phyloP scores from a whole-genome alignment of 192 early-diverging fungal genomes.

The Mortierella hygrophila region DNA sequence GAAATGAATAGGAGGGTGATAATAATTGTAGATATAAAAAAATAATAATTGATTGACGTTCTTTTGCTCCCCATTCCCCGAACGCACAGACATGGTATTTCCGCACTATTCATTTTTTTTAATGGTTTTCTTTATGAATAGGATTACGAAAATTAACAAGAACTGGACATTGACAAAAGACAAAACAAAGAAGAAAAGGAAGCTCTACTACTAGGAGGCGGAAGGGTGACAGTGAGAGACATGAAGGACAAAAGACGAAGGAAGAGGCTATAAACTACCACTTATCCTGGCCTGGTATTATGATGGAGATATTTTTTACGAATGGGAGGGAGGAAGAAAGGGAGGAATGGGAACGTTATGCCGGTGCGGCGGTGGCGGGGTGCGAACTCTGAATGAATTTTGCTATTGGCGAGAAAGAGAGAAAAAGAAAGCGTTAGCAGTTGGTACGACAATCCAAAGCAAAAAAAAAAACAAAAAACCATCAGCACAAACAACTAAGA shows the following conservation, averaged over 20 bases:
- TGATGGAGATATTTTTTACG: not conserved
- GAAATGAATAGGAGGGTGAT: not conserved
- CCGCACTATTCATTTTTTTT: not conserved
- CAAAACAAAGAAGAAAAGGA: not conserved
- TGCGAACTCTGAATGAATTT: constrained; percentile 32
- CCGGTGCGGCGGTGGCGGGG: not conserved
- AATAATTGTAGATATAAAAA: not conserved
- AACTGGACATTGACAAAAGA: not conserved
- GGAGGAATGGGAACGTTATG: not conserved
- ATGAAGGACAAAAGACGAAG: not conserved
- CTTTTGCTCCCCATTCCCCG: too few species aligned
- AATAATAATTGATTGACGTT: not conserved
- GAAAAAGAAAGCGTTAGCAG: not conserved
- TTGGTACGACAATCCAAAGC: not conserved
- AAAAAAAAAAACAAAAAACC: not conserved
- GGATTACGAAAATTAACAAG: not conserved
- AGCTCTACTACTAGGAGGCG: not conserved
- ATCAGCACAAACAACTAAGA: too few species aligned
- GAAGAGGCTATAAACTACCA: not conserved
- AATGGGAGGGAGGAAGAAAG: not conserved
- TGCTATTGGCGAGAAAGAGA: constrained; percentile 5
- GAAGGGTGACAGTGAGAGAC: not conserved
- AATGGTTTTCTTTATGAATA: not conserved
- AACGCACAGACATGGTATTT: too few species aligned
- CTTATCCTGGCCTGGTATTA: constrained; percentile 9